Base-by-base conservation (phyloP, 2,329 filamentous ascomycete species). In the Alternaria sp. region DNA sequence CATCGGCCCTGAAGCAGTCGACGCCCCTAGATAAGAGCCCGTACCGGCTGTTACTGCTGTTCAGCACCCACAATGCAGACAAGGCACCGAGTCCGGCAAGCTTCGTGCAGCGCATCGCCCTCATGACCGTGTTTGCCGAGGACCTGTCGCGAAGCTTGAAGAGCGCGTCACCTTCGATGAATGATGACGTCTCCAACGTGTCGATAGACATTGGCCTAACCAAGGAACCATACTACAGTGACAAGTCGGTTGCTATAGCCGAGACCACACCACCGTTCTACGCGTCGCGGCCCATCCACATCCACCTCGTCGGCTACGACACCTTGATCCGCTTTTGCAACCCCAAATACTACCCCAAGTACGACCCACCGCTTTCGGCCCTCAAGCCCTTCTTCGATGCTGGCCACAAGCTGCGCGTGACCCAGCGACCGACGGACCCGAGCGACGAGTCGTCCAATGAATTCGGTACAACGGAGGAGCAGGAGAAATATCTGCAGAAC, bases 261-360 rank as follows among this genome's bases (percentile, higher is more conserved):
- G 80, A 81, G 57, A 74, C 68, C 45, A 59, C 46, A 12, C 74
- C 80, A 15, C 74, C 71, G 5, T 67, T 77, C 25, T 82, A 81
- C 65, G 72, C 80, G 0, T 72, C 73, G 17, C 65, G 72, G 8
- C 81, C 82, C 0, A 73, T 61, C 57, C 90, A 93, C 71, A 81
- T 91, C 5, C 92, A 92, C 72, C 85, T 94, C 3, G 86, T 88
- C 2, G 92, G 92, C 26, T 95, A 89, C 75, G 92, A 95, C 72
- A 95, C 92, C 0, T 80, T 94, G 7, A 87, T 91, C 15, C 86
- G 92, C 19, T 88, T 95, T 56, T 87, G 92, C 57, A 83, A 91
- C 52, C 86, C 90, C 0, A 92, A 91, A 75, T 95, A 95, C 79
- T 93, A 93, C 74, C 75, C 78, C 6, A 69, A 76, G 57, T 66